phyloP scores from a whole-genome alignment of 2,329 filamentous ascomycete species.

The Rhynchosporium agropyri region DNA sequence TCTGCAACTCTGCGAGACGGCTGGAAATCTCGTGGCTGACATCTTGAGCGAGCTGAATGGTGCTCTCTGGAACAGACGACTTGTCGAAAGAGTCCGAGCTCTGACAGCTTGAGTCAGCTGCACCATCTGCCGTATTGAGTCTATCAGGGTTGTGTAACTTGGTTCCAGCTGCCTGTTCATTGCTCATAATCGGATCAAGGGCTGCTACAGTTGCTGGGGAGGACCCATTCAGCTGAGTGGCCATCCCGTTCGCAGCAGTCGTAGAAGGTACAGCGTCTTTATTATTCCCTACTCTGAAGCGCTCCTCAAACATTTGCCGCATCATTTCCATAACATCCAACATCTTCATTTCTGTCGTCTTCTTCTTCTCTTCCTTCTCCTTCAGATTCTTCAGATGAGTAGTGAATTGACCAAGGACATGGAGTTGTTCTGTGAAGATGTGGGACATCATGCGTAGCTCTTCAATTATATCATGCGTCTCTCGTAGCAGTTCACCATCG shows the following conservation, averaged over 20 bases:
- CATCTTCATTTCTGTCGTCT: conserved; percentile 11
- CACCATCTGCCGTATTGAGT: not conserved
- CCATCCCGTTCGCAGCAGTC: not conserved
- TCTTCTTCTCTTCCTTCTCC: conserved; percentile 14
- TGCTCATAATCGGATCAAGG: not conserved
- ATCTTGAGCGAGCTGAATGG: conserved; percentile 16
- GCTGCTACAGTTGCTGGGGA: not conserved
- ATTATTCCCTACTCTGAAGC: not conserved
- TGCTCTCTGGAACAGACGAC: conserved; percentile 9
- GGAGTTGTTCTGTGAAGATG: conserved; percentile 33
- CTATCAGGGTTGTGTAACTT: not conserved
- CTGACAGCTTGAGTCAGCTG: not conserved
- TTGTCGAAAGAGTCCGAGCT: not conserved
- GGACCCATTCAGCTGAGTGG: not conserved
- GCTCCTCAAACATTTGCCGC: conserved; percentile 12
- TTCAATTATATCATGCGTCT: conserved; percentile 50
- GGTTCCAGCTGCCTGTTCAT: not conserved
- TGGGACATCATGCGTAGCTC: conserved; percentile 50
- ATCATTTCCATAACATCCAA: conserved; percentile 16
- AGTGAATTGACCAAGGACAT: conserved; percentile 19
- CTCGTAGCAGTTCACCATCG: conserved; percentile 46
- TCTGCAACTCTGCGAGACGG: conserved; percentile 19
- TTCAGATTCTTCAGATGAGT: conserved; percentile 19
- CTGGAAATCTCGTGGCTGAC: conserved; percentile 5
- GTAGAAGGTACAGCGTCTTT: not conserved